Evolutionary conservation across 2,329 filamentous ascomycete species (phyloP), one percentile per base, ranked within the genome.

Genomic region (Fusarium agapanthi): DNA sequence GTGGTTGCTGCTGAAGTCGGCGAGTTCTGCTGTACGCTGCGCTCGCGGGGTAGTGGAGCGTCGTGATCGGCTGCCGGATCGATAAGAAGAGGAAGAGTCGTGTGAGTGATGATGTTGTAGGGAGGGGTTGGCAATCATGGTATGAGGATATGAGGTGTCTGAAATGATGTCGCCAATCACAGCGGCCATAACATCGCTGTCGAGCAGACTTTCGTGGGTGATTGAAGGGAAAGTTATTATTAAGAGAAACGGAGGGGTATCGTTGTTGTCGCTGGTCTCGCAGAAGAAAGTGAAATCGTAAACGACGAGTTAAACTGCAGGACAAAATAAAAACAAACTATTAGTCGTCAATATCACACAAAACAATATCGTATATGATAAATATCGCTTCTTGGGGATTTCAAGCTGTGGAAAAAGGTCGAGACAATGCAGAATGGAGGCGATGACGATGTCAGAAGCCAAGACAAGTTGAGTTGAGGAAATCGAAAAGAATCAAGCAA

Each of bases 91-190:
- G 37, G 76, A 73, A 48, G 74, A 65, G 74, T 87, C 83, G 80
- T 86, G 83, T 62, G 84, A 78, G 66, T 69, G 77, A 48, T 84
- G 84, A 71, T 84, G 84, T 74, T 86, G 84, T 73, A 86, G 85
- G 72, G 83, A 83, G 48, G 86, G 81, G 63, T 83, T 82, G 66
- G 84, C 83, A 85, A 94, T 92, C 87, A 91, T 92, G 84, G 87
- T 90, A 85, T 90, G 89, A 83, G 92, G 91, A 83, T 90, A 88
- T 77, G 89, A 87, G 76, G 91, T 87, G 84, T 94, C 91, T 82
- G 93, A 88, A 83, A 91, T 90, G 85, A 91, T 91, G 86, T 95
- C 93, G 81, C 88, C 88, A 76, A 91, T 87, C 82, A 91, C 81
- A 83, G 89, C 86, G 79, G 89, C 89, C 89, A 91, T 91, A 84